Conservation (phyloP, 768 basidiomycete species). For the Collybiopsis luxurians region DNA sequence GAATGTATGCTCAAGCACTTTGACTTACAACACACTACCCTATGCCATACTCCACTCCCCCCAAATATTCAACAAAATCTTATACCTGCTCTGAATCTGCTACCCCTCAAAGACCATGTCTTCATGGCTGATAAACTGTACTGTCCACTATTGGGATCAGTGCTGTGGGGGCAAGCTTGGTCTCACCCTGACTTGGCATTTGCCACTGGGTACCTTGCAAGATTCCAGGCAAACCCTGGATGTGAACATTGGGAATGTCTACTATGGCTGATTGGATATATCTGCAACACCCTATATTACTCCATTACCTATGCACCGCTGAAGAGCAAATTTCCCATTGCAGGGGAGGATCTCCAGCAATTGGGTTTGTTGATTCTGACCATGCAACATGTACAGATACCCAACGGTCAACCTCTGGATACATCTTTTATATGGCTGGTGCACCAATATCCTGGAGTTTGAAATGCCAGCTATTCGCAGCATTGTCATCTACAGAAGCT, state of each 20-base stretch:
- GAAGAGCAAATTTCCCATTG: constrained; percentile 8
- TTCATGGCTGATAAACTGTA: constrained; percentile 18
- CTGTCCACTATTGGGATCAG: constrained; percentile 9
- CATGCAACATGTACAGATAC: constrained; percentile 23
- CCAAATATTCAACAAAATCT: too few relatives aligned
- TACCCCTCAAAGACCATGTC: constrained; percentile 1
- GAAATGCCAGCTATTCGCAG: constrained; percentile 27
- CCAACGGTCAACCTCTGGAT: constrained; percentile 23
- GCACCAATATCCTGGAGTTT: constrained; percentile 27
- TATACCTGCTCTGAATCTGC: neutral
- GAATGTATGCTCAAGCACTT: too few relatives aligned
- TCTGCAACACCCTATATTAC: constrained; percentile 26
- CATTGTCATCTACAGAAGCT: too few relatives aligned
- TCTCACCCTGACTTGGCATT: constrained; percentile 16
- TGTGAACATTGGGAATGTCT: constrained; percentile 24
- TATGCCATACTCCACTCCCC: too few relatives aligned
- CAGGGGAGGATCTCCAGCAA: neutral
- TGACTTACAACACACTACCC: too few relatives aligned
- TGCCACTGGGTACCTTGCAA: constrained; percentile 1
- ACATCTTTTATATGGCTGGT: constrained; percentile 21
- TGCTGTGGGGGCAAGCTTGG: constrained; percentile 15
- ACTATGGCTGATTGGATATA: constrained; percentile 25
- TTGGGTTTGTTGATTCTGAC: constrained; percentile 21
- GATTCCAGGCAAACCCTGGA: constrained; percentile 17
- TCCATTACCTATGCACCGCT: constrained; percentile 15